Base-by-base conservation (phyloP, 140 eudicot species). In the Anethum foeniculum region DNA sequence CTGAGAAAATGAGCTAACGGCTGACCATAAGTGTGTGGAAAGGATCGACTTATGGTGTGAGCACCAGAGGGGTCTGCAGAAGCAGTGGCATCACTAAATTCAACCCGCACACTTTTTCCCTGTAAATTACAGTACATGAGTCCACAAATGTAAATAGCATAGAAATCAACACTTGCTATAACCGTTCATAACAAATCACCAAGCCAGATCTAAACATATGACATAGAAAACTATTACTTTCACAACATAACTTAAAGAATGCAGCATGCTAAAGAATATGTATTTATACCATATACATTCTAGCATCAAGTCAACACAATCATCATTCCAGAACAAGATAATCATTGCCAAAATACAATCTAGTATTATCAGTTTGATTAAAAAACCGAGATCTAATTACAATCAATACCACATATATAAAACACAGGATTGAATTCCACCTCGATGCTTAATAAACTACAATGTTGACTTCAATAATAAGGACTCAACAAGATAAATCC, bases 21-120 rank as follows among this genome's bases (percentile, higher is more conserved):
- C 76, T 91, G 98, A 77, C 99, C 99, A 84, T 89, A 96, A 71
- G 98, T 96, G 87, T 87, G 89, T 49, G 99, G 99, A 85, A 93
- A 96, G 43, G 90, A 88, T 46, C 96, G 84, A 48, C 92, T 86
- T 60, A 96, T 93, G 48, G 97, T 89, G 83, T 84, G 90, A 76
- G 96, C 97, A 83, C 90, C 99, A 52, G 93, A 76, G 19, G 94
- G 93, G 80, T 96, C 99, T 19, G 92, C 88, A 39, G 98, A 90
- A 86, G 93, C 91, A 72, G 99, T 89, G 56, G 90, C 91, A 87
- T 96, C 99, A 82, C 99, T 95, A 79, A 88, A 87, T 68, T 96
- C 99, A 23, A 96, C 99, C 76, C 98, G 83, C 74, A 93, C 98
- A 27, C 98, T 85, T 34, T 94, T 96, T 73, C 99, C 99, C 99